Evolutionary conservation across 345 rosid genomes (phyloP), one percentile per base, ranked within the genome.

Genomic region (Triadica sebifera): DNA sequence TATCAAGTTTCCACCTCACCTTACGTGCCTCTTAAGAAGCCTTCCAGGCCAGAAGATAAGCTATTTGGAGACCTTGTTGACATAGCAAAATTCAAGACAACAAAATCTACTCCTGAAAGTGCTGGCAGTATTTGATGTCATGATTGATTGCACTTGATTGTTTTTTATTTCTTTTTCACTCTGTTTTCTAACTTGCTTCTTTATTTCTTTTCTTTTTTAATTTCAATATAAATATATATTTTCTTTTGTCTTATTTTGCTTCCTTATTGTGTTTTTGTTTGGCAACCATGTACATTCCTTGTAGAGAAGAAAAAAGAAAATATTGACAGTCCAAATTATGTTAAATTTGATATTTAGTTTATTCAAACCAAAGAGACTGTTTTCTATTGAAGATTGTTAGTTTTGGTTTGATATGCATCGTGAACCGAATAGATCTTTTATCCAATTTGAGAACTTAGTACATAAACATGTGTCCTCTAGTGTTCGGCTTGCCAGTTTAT

Each of bases 61-160:
- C 81, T 96, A 43, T 96, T 96, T 75, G 98, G 99, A 72, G 99
- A 96, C 81, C 97, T 96, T 20, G 97, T 96, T 15, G 96, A 93
- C 81, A 83, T 96, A 78, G 83, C 98, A 11, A 96, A 93, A 78
- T 79, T 91, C 80, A 96, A 93, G 83, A 79, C 93, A 2, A 68
- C 87, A 13, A 96, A 90, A 78, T 52, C 91, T 43, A 81, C 88
- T 34, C 81, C 93, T 4, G 85, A 90, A 78, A 88, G 85, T 81
- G 89, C 94, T 65, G 95, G 98, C 77, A 88, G 96, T 86, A 86
- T 87, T 92, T 92, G 90, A 91, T 77, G 61, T 67, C 67, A 37
- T 19, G 49, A 41, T 38, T 72, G 51, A 19, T 71, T 73, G 71
- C 57, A 1, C 9, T 13, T 70, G 12, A 20, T 37, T 34, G 46